These are phyloP conservation scores for Epichloe scottii DNA, from an alignment of 2,329 filamentous ascomycete genomes.

Conservation along the genomic window DNA sequence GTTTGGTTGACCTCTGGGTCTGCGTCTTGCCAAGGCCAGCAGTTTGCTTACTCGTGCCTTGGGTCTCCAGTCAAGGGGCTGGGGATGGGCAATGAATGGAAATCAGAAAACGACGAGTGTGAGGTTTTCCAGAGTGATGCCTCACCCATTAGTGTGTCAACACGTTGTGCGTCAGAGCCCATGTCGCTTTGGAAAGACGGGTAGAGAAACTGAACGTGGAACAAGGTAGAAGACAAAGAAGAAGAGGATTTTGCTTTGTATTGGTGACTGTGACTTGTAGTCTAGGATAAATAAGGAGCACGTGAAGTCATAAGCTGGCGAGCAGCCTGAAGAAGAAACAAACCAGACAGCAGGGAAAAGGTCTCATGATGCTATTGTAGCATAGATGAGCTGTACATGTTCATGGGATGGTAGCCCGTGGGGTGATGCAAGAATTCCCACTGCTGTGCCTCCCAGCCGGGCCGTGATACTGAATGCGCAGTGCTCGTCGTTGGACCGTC, in stretches of 20 bases:
- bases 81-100: not conserved
- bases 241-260: no score
- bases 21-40: not conserved
- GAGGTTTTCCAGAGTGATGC: not conserved
- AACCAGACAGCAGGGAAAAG: not conserved
- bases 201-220: no score
- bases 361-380: not conserved
- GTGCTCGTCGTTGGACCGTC: not conserved
- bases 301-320: not conserved
- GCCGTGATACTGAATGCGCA: not conserved
- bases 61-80: not conserved
- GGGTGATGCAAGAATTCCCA: constrained; percentile 3
- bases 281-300: not conserved
- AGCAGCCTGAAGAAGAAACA: not conserved
- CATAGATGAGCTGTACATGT: not conserved
- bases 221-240: no score
- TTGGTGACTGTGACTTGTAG: not conserved
- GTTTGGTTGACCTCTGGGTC: no score
- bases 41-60: not conserved
- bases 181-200: not conserved
- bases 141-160: not conserved
- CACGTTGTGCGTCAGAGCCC: not conserved
- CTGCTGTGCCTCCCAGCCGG: constrained; percentile 2
- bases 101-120: not conserved
- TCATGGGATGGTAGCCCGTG: constrained; percentile 1